phyloP scores from a whole-genome alignment of 106 monocot genomes.

The Acorus gramineus region DNA sequence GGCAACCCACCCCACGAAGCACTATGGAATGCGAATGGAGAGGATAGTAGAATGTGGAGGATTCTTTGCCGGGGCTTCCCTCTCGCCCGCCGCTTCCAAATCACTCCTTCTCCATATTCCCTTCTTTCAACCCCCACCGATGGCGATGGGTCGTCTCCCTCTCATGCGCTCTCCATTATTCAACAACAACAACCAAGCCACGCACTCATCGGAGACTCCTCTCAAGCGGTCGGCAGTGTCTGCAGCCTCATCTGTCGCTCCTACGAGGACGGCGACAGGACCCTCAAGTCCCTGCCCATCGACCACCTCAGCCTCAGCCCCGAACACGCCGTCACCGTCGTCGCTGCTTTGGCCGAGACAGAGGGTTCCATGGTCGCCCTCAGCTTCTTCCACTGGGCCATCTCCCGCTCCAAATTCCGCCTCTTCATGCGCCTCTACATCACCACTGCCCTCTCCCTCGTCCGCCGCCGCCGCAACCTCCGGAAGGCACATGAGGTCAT shows the following conservation, averaged over 20 bases:
- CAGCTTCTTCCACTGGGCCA: conserved; percentile 67
- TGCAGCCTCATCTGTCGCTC: conserved; percentile 30
- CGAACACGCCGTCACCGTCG: conserved; percentile 47
- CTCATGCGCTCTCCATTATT: too few species aligned
- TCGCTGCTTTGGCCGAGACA: conserved; percentile 34
- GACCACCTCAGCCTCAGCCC: conserved; percentile 15
- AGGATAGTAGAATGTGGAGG: too few species aligned
- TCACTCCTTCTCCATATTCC: too few species aligned
- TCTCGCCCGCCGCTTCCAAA: too few species aligned
- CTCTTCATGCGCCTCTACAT: conserved; percentile 61
- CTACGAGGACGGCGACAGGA: conserved; percentile 41
- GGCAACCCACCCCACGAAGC: too few species aligned
- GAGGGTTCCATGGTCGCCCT: conserved; percentile 76
- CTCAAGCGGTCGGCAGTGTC: conserved; percentile 7
- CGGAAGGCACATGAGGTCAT: conserved; percentile 80
- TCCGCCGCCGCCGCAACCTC: conserved; percentile 35
- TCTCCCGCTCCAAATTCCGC: conserved; percentile 21
- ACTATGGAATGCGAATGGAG: too few species aligned
- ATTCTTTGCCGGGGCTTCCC: too few species aligned
- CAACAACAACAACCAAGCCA: too few species aligned
- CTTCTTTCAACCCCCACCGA: too few species aligned
- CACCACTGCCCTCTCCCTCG: conserved; percentile 38
- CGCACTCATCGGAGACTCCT: background rate
- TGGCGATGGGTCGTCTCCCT: too few species aligned
- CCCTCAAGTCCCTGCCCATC: conserved; percentile 28